Percentiles rank a stretch among this genome's conserved stretches.
Conservation (phyloP, 768 basidiomycete genomes). For the Trametes cingulata region DNA sequence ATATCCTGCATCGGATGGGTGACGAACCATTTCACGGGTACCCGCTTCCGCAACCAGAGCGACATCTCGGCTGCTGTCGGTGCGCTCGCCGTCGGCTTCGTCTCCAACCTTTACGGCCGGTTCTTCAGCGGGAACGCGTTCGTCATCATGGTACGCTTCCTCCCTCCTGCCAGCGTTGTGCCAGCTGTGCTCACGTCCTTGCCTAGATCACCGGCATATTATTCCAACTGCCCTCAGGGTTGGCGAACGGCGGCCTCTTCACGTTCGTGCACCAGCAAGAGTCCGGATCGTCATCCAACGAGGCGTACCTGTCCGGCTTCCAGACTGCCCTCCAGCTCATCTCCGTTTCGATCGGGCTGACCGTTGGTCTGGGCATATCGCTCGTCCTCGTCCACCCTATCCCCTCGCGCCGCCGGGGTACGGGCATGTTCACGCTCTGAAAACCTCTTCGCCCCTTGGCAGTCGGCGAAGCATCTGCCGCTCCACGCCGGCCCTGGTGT, state of each 20-base stretch:
- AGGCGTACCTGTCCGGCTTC: constrained; percentile 70
- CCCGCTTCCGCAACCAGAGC: constrained; percentile 62
- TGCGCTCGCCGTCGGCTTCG: constrained; percentile 78
- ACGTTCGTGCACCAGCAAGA: constrained; percentile 62
- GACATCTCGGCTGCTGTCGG: constrained; percentile 82
- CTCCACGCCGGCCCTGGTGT: too few species aligned
- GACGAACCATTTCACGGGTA: constrained; percentile 69
- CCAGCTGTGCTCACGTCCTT: not conserved
- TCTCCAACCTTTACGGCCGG: constrained; percentile 76
- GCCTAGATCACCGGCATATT: constrained; percentile 70
- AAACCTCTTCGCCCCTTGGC: not conserved
- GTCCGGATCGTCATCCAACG: constrained; percentile 43
- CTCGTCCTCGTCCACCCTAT: constrained; percentile 67
- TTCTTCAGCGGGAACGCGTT: constrained; percentile 76
- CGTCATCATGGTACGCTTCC: constrained; percentile 67
- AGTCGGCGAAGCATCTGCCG: too few species aligned
- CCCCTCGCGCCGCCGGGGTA: constrained; percentile 55
- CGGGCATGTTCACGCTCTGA: constrained; percentile 52
- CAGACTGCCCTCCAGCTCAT: constrained; percentile 75
- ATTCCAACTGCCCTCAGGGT: constrained; percentile 83
- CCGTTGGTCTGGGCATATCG: constrained; percentile 75
- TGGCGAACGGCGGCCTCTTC: constrained; percentile 78
- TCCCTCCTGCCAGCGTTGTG: not conserved
- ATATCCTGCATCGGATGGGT: constrained; percentile 76
- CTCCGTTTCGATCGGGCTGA: constrained; percentile 75